A percentile compares a stretch with the other conserved stretches of the same genome.
Conservation (phyloP, 116 monocot genomes). For the Papilionanthe hybrid region DNA sequence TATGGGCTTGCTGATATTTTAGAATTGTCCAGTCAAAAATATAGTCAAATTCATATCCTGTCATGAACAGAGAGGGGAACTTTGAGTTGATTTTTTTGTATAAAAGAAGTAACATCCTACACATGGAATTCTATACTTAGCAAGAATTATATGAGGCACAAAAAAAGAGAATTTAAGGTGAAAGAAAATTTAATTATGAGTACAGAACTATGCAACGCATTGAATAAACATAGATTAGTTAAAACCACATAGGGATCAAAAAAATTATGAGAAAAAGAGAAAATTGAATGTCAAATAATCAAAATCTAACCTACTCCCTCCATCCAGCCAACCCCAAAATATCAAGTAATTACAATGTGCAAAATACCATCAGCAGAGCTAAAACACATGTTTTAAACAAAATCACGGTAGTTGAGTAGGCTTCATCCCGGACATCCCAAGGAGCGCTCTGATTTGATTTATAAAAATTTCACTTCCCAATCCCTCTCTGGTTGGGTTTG, state of each 20-base stretch:
- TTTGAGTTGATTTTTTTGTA: not conserved
- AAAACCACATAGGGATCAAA: not conserved
- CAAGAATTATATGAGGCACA: not conserved
- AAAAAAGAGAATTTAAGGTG: not conserved
- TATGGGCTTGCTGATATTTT: slow-evolving; percentile 77
- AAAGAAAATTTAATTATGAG: not conserved
- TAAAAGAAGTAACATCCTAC: not conserved
- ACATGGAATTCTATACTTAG: not conserved
- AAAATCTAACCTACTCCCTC: not conserved
- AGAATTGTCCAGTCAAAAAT: slow-evolving; percentile 91
- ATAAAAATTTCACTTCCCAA: not conserved
- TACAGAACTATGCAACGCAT: not conserved
- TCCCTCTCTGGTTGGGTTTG: not conserved
- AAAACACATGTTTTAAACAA: not conserved
- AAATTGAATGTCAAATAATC: not conserved
- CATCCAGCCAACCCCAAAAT: not conserved
- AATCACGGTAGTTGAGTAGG: not conserved
- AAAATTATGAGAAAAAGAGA: not conserved
- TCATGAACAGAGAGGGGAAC: slow-evolving; percentile 3
- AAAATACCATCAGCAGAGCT: not conserved
- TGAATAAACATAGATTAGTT: not conserved
- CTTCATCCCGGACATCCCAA: not conserved
- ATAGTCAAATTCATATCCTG: slow-evolving; percentile 81
- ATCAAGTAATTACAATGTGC: not conserved
- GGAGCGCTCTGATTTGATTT: not conserved